Percentiles rank a stretch among this genome's conserved stretches.
Evolutionary conservation across 306 rosid genomes (phyloP).

Genomic region (Cicer pinnatifidum): DNA sequence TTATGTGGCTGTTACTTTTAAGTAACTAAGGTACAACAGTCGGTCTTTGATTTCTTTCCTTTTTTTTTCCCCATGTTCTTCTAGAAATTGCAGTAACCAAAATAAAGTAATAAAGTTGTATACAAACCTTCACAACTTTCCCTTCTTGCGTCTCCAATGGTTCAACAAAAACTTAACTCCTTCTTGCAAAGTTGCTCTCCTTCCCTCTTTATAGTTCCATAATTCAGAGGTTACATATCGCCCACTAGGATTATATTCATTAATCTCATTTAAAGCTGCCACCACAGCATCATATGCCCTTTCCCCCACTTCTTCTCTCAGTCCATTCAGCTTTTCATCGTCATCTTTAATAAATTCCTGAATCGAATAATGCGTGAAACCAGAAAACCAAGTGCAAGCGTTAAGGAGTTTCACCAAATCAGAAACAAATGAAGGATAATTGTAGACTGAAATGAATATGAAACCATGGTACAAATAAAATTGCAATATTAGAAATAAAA

Average conservation of each 20-base stretch:
- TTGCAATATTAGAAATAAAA: conserved; percentile 1
- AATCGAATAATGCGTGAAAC: conserved; percentile 38
- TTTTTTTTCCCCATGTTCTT: not conserved
- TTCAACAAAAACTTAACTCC: conserved; percentile 50
- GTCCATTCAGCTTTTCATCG: conserved; percentile 58
- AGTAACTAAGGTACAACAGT: not conserved
- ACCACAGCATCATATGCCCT: conserved; percentile 54
- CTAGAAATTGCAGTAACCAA: conserved; percentile 17
- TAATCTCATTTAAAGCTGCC: conserved; percentile 55
- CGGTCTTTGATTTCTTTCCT: not conserved
- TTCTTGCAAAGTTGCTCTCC: conserved; percentile 56
- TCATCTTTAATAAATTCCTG: conserved; percentile 62
- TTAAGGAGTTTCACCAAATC: conserved; percentile 27
- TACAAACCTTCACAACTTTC: conserved; percentile 51
- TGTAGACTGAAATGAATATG: conserved; percentile 15
- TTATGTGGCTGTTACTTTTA: not conserved
- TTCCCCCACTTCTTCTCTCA: conserved; percentile 56
- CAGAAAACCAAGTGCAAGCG: conserved; percentile 12
- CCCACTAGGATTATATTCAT: conserved; percentile 67
- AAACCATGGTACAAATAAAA: conserved; percentile 9
- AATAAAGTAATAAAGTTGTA: conserved; percentile 14
- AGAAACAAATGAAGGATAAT: conserved; percentile 16
- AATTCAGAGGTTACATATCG: conserved; percentile 56
- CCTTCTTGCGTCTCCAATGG: conserved; percentile 54
- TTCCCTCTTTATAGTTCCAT: conserved; percentile 60